Evolutionary conservation across 306 rosid species (phyloP), one percentile per base, ranked within the genome.

Genomic region (Dryas octopetala): DNA sequence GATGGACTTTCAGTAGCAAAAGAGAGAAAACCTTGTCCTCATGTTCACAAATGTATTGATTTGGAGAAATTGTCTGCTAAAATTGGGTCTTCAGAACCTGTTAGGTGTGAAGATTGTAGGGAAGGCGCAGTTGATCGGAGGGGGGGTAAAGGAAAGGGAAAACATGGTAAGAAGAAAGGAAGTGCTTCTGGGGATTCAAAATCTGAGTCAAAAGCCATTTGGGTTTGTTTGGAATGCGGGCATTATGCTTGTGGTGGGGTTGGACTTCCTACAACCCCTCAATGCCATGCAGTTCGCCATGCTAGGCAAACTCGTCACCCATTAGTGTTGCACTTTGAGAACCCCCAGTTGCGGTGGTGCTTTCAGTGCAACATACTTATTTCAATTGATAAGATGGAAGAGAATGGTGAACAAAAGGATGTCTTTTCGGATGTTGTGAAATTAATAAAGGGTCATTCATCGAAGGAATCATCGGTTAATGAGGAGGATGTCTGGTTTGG

Each of bases 141-240:
- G 82, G 87, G 83, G 1, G 55, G 84, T 77, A 95, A 76, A 79
- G 90, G 90, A 67, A 92, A 80, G 78, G 88, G 90, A 16, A 96
- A 91, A 78, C 92, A 88, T 71, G 89, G 84, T 71, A 89, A 90
- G 82, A 90, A 90, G 83, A 95, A 89, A 73, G 85, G 90, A 46
- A 75, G 89, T 51, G 75, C 77, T 55, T 81, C 88, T n/a, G 73
- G 65, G 17, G 93, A 89, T 68, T 81, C 83, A 41, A 87, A 86
- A 79, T 82, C 93, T 0, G 89, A 90, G 70, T 79, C 80, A 7
- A 91, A 84, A 78, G 87, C 97, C 50, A 79, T 90, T 80, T 96
- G 99, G 98, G 81, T 96, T 80, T 96, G 99, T 84, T 77, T 92
- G 87, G 89, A 84, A 76, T 96, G 99, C 68, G 99, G 92, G 62